phyloP scores from a whole-genome alignment of 257 asterid genomes.

The Solanum sitiens region DNA sequence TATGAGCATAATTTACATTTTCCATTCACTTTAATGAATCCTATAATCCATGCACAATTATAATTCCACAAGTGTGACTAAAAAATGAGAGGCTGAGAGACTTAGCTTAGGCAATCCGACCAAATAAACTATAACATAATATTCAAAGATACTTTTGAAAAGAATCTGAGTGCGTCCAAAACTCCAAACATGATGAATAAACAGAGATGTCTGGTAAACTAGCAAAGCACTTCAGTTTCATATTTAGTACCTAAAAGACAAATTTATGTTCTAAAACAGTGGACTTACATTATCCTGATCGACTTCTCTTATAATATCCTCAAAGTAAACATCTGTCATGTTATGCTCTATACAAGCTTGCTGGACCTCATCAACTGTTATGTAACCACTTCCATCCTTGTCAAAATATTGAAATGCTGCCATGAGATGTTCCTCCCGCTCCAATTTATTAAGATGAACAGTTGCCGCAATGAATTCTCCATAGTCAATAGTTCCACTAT shows the following conservation, averaged over 20 bases:
- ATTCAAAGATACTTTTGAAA: neutral
- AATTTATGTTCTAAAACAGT: neutral
- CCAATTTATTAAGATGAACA: conserved; percentile 68
- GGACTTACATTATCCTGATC: conserved; percentile 73
- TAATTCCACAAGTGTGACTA: neutral
- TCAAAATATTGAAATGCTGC: conserved; percentile 78
- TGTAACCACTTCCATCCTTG: conserved; percentile 83
- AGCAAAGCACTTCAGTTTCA: neutral
- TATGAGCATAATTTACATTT: neutral
- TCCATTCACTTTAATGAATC: neutral
- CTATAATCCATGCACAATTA: neutral
- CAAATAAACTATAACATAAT: neutral
- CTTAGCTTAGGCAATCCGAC: neutral
- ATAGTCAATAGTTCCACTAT: conserved; percentile 76
- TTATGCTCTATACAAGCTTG: conserved; percentile 76
- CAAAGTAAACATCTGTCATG: conserved; percentile 54
- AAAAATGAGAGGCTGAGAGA: neutral
- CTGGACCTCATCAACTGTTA: conserved; percentile 85
- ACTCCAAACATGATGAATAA: neutral
- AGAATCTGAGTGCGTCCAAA: neutral
- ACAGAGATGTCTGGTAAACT: neutral
- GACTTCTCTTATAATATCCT: conserved; percentile 76
- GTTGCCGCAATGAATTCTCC: conserved; percentile 86
- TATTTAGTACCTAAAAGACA: neutral
- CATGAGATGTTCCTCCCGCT: conserved; percentile 77